phyloP scores from a whole-genome alignment of 345 rosid species.

The Sisymbrium irio region DNA sequence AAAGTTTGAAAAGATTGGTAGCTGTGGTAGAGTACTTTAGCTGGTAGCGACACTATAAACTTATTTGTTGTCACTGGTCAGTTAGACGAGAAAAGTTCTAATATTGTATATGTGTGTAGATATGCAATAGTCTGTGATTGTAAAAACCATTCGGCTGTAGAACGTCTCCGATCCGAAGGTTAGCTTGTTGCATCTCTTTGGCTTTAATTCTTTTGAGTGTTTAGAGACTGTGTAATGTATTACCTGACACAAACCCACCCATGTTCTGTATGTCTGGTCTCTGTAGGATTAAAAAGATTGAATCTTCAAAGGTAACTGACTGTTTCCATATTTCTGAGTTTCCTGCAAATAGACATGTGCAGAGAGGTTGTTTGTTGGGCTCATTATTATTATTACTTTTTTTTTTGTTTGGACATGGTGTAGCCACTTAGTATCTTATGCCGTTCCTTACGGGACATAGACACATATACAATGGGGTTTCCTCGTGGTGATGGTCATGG shows the following conservation, averaged over 20 bases:
- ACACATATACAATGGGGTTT: constrained; percentile 71
- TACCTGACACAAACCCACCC: background rate
- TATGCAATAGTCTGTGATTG: constrained; percentile 75
- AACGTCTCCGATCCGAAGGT: constrained; percentile 93
- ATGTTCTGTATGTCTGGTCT: background rate
- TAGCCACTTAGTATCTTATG: constrained; percentile 97
- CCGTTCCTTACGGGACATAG: constrained; percentile 76
- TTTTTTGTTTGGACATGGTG: constrained; percentile 14
- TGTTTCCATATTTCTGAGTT: background rate
- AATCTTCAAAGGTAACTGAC: constrained; percentile 72
- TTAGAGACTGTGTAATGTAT: background rate
- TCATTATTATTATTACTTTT: no score
- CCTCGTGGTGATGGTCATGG: constrained; percentile 89
- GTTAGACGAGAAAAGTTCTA: no score
- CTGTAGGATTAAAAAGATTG: constrained; percentile 76
- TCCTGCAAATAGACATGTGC: background rate
- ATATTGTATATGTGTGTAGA: constrained; percentile 32
- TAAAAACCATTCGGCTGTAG: constrained; percentile 72
- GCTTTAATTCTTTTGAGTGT: background rate
- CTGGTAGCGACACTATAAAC: no score
- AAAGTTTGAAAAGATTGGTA: no score
- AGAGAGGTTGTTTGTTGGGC: background rate
- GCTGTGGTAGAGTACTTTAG: no score
- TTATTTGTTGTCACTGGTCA: no score
- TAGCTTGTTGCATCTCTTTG: background rate